Base-by-base conservation (phyloP, 495 filamentous ascomycete genomes). In the Hypoxylon rickii region DNA sequence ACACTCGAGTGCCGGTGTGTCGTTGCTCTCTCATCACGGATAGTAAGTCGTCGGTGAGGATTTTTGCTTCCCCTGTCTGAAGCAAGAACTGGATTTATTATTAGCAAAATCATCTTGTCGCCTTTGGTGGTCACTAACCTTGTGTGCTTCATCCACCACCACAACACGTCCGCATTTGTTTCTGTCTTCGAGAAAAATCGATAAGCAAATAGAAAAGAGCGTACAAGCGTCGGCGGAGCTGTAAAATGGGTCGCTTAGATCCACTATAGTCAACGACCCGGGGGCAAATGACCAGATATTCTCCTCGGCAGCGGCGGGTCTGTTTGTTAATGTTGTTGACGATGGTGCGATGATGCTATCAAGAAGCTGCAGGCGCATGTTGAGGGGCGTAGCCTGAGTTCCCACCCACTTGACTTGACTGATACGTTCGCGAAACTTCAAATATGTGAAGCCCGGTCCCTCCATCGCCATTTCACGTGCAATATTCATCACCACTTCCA, bases 11-110 rank as follows among this genome's bases (percentile, higher is more conserved):
- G 3, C 75, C 88, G 0, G 85, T 66, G 64, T 92, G 89, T 7
- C 89, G 84, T 61, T 92, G 87, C 34, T 83, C 76, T 3, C 89
- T 78, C 61, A 93, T 87, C 0, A 77, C 76, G 0, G 78, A 76
- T 0, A 92, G 73, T 3, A 92, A 71, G 1, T 77, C 79, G 20
- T 89, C 77, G 0, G 87, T 91, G 36, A 92, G 81, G 0, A 57
- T 52, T 12, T 63, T 55, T 2, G 81, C 73, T 17, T 74, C 75
- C 0, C 65, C 49, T 0, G 75, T 76, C 7, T 29, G 24, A 10
- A 29, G 24, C 24, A 29, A 29, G 24, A 29, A 29, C 24, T 29
- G 24, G 24, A 29, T 29, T 29, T 29, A 4, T 10, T 29, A 4
- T 29, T 29, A 4, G 10, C 24, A 29, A 4, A 29, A 29, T 29